These are phyloP conservation scores for Paspalum notatum DNA, from an alignment of 176 grass and related monocot species.

Conservation along the genomic window DNA sequence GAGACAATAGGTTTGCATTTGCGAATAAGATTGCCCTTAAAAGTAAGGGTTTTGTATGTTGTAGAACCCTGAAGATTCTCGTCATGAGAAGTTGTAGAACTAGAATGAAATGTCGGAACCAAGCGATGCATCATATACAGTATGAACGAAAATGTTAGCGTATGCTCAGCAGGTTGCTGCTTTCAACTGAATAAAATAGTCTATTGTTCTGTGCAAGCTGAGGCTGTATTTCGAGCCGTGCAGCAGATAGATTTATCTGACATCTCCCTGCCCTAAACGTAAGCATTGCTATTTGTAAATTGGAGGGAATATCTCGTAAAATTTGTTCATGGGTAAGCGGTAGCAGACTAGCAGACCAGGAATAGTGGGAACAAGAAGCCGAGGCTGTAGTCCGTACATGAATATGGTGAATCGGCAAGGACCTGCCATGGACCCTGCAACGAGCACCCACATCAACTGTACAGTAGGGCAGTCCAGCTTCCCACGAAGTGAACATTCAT, in stretches of 20 bases:
- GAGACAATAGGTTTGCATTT: neutral
- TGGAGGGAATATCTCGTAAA: neutral
- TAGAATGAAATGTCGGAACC: neutral
- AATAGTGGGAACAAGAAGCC: neutral
- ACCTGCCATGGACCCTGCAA: neutral
- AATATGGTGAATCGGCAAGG: neutral
- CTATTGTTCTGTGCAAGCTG: neutral
- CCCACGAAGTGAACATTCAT: neutral
- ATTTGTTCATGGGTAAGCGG: neutral
- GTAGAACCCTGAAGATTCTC: slow-evolving; percentile 6
- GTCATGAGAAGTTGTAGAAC: slow-evolving; percentile 9
- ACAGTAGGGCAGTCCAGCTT: neutral
- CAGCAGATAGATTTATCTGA: neutral
- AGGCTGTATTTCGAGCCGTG: neutral
- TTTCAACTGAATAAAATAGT: neutral
- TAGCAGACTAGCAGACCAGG: neutral
- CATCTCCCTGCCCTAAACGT: neutral
- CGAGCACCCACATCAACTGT: neutral
- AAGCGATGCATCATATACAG: neutral
- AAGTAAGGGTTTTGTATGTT: slow-evolving; percentile 20
- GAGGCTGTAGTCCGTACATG: too few relatives aligned
- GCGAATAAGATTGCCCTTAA: slow-evolving; percentile 24
- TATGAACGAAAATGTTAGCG: neutral
- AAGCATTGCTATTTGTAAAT: too few relatives aligned
- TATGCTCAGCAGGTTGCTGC: neutral